Conservation (phyloP, 495 filamentous ascomycete genomes). For the Neurospora terricola region DNA sequence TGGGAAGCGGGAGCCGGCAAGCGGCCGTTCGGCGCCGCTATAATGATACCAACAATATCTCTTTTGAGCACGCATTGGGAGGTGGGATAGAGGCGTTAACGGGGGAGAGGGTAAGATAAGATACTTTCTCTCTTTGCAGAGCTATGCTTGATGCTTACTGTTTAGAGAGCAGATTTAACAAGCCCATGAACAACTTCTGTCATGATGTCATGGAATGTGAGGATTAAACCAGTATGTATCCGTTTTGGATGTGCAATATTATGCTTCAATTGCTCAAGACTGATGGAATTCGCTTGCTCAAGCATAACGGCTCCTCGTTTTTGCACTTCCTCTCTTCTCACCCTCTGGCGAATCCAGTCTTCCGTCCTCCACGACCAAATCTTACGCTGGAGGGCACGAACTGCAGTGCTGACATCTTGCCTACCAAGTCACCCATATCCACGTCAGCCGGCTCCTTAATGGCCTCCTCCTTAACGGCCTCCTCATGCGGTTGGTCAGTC, state of each 20-base stretch:
- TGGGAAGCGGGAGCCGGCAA: background rate
- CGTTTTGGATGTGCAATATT: background rate
- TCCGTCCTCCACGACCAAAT: slow-evolving; percentile 54
- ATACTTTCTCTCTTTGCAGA: background rate
- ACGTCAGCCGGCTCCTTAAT: slow-evolving; percentile 32
- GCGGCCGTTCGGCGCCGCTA: background rate
- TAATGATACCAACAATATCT: background rate
- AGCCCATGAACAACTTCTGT: background rate
- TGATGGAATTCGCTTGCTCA: background rate
- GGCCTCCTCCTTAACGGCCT: background rate
- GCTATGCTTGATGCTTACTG: background rate
- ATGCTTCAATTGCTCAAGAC: background rate
- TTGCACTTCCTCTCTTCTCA: slow-evolving; percentile 3
- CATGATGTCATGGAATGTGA: background rate
- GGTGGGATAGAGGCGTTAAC: background rate
- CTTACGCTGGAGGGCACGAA: slow-evolving; percentile 73
- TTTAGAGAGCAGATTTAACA: background rate
- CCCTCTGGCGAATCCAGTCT: slow-evolving; percentile 34
- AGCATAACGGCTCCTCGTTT: background rate
- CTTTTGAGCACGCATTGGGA: background rate
- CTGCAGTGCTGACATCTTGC: slow-evolving; percentile 71
- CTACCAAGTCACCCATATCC: slow-evolving; percentile 62
- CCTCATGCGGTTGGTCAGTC: background rate
- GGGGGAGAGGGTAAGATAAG: background rate
- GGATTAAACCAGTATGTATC: background rate